Base-by-base conservation (phyloP, 352 stramenopile genomes). In the Saprolegnia parasitica region DNA sequence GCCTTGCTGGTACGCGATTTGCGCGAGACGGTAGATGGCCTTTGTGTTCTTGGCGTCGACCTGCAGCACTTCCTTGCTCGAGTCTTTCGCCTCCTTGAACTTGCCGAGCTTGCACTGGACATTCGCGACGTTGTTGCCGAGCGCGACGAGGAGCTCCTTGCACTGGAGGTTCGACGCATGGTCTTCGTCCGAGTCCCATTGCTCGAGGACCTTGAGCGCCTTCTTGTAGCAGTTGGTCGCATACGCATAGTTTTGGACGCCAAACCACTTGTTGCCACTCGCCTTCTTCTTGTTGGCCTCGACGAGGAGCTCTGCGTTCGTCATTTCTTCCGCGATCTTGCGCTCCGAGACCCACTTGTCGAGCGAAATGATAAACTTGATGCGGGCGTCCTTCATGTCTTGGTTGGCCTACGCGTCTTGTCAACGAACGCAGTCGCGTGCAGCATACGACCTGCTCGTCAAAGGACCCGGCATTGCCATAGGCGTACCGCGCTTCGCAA, bases 101-200 rank as follows among this genome's bases (percentile, higher is more conserved):
- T 93, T 81, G 68, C 81, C 75, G 13, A 91, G 72, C 40, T 86
- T 85, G 71, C 87, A 80, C 73, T 93, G 86, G 55, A 93, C 86
- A 55, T 93, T 93, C 50, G 75, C 86, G 18, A 93, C 83, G 65
- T 93, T 93, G 75, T 93, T 93, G 35, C 83, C 86, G 15, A 93
- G 70, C 24, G 83, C 83, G 32, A 91, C 74, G 16, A 93, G 76
- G 71, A 93, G 75, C 52, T 86, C 78, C 62, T 91, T 90, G 76
- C 86, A 93, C 68, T 80, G 71, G 21, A 61, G 47, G 72, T 67
- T 56, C 82, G 77, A 13, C 16, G 61, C 47, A 29, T 60, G 49
- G 23, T 74, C 67, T 45, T 84, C 77, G 0, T 87, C 80, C 21
- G 72, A 77, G 63, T 93, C 81, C 81, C 82, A 91, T 57, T 75